Conservation (phyloP, 345 rosid genomes). For the rapeseed (Brassica napus) region DNA sequence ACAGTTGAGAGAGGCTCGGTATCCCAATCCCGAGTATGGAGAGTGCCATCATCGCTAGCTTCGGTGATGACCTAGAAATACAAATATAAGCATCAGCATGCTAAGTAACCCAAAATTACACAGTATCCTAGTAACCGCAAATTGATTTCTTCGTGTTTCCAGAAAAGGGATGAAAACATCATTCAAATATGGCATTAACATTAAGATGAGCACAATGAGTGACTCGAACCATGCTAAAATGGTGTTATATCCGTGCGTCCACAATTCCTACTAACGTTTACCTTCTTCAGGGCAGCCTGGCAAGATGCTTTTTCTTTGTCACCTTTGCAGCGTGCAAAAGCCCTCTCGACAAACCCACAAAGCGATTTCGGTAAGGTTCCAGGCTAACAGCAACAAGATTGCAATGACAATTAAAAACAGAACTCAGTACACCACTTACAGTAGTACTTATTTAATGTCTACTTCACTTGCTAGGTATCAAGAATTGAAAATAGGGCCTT, state of each 20-base stretch:
- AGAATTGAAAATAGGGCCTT: constrained; percentile 32
- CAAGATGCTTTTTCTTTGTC: constrained; percentile 72
- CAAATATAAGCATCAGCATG: constrained; percentile 25
- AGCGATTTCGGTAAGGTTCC: constrained; percentile 76
- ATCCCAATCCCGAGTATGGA: constrained; percentile 79
- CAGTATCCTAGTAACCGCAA: not conserved
- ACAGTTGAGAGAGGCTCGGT: constrained; percentile 77
- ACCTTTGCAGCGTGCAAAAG: constrained; percentile 75
- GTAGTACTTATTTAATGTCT: not conserved
- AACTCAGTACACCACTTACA: too few relatives aligned
- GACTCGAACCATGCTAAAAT: constrained; percentile 18
- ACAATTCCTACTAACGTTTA: constrained; percentile 35
- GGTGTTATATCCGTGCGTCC: not conserved
- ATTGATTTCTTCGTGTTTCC: not conserved
- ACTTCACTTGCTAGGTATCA: constrained; percentile 24
- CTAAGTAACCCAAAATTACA: not conserved
- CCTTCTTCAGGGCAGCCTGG: constrained; percentile 76
- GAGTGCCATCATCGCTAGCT: constrained; percentile 74
- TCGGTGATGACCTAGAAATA: constrained; percentile 63
- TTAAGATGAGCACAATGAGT: constrained; percentile 1
- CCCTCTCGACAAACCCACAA: constrained; percentile 87
- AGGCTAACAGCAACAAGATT: constrained; percentile 53
- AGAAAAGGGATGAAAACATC: constrained; percentile 19
- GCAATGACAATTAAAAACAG: not conserved
- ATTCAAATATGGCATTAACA: constrained; percentile 14